Evolutionary conservation across 2,329 filamentous ascomycete species (phyloP).

Genomic region (Aspergillus carbonarius): DNA sequence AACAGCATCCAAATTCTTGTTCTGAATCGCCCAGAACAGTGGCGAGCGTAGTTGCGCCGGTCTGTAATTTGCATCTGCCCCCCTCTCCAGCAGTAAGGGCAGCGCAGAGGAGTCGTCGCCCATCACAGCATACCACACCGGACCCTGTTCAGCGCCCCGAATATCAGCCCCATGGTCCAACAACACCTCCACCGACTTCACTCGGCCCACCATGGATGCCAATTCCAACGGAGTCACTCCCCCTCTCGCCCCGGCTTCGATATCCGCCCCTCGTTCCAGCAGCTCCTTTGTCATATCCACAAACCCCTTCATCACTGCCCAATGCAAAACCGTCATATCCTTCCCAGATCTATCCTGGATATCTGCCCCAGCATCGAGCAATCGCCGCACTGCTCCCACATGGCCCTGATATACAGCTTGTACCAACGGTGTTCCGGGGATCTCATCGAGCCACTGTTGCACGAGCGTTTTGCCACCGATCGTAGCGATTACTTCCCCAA

Average conservation of each 20-base stretch:
- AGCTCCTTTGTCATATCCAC: background rate
- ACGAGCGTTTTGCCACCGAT: too few species aligned
- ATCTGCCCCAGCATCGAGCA: background rate
- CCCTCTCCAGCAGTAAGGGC: background rate
- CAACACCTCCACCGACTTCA: background rate
- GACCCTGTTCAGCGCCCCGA: too few species aligned
- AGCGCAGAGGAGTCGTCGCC: background rate
- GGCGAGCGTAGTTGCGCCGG: too few species aligned
- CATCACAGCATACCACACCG: background rate
- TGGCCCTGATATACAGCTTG: background rate
- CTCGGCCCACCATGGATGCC: background rate
- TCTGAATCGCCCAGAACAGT: background rate
- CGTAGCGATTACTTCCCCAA: too few species aligned
- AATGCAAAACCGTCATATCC: background rate
- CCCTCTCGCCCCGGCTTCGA: background rate
- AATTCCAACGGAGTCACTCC: background rate
- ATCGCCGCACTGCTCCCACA: background rate
- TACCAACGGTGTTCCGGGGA: too few species aligned
- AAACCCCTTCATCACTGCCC: too few species aligned
- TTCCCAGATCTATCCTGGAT: background rate
- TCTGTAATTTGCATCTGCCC: background rate
- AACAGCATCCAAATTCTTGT: background rate
- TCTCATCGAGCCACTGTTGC: too few species aligned
- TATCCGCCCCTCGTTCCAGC: background rate
- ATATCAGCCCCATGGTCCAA: background rate